These are phyloP conservation scores for Blastocystis sp. DNA, from an alignment of 352 stramenopile genomes.

Conservation along the genomic window DNA sequence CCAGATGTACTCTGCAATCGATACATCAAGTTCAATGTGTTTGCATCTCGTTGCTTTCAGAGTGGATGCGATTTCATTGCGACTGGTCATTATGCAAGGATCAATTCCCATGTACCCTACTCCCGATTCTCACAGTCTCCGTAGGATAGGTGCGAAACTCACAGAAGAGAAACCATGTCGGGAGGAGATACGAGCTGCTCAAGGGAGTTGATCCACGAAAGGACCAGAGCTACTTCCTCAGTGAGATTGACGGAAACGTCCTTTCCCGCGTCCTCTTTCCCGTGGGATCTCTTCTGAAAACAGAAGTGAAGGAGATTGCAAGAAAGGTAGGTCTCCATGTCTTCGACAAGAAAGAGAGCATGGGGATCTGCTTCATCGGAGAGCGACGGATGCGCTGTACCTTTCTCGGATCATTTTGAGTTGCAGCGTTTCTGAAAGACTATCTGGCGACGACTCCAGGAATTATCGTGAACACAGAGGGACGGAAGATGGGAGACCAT, in stretches of 20 bases:
- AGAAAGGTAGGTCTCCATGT: constrained; percentile 70
- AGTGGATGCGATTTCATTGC: constrained; percentile 79
- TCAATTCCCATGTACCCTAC: neutral
- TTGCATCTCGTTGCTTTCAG: constrained; percentile 77
- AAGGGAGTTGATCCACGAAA: constrained; percentile 75
- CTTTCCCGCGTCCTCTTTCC: constrained; percentile 80
- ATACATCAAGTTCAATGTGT: constrained; percentile 93
- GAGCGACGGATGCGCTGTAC: constrained; percentile 82
- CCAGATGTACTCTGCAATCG: constrained; percentile 88
- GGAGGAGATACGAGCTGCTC: constrained; percentile 64
- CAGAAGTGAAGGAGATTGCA: constrained; percentile 78
- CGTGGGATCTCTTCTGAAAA: constrained; percentile 79
- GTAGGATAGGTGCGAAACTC: neutral
- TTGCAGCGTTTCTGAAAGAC: constrained; percentile 60
- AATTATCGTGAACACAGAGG: constrained; percentile 71
- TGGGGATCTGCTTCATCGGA: constrained; percentile 95
- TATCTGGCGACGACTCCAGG: constrained; percentile 72
- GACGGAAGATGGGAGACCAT: constrained; percentile 67
- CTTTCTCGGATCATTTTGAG: constrained; percentile 63
- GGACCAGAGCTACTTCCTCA: constrained; percentile 94
- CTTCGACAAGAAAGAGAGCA: constrained; percentile 81
- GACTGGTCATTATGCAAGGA: constrained; percentile 80
- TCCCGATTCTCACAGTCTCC: constrained; percentile 37
- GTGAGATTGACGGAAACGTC: constrained; percentile 64
- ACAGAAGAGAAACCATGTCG: too few species aligned